Evolutionary conservation across 2,329 filamentous ascomycete species (phyloP).

Genomic region (Aciculosporium take): DNA sequence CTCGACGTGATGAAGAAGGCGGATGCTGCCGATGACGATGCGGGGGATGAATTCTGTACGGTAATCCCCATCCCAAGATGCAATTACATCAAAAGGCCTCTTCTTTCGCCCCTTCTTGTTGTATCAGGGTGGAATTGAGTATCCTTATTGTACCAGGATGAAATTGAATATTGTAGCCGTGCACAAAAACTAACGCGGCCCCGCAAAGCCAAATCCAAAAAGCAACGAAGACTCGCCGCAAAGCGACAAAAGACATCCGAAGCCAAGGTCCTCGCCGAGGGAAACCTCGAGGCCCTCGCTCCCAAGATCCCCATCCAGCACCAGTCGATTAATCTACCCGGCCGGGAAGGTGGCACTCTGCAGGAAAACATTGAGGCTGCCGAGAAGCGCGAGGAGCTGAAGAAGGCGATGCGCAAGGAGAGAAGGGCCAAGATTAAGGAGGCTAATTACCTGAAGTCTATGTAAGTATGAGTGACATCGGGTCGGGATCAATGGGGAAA

Average conservation of each 20-base stretch:
- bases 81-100: too few species aligned
- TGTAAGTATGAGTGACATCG: conserved; percentile 29
- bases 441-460: conserved; percentile 69
- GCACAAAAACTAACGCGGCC: neutral
- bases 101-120: neutral
- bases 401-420: conserved; percentile 58
- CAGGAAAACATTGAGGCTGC: conserved; percentile 33
- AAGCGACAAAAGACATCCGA: conserved; percentile 46
- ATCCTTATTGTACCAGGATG: too few species aligned
- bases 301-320: conserved; percentile 62
- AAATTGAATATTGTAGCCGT: neutral
- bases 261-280: conserved; percentile 45
- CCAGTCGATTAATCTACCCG: conserved; percentile 62
- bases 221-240: conserved; percentile 57
- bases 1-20: conserved; percentile 47
- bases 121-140: too few species aligned
- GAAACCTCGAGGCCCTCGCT: conserved; percentile 49
- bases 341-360: conserved; percentile 26
- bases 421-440: conserved; percentile 69
- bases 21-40: conserved; percentile 35
- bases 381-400: conserved; percentile 46
- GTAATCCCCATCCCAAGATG: too few species aligned
- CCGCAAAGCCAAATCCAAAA: conserved; percentile 63
- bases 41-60: conserved; percentile 70
- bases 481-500: neutral